phyloP scores from a whole-genome alignment of 2,329 filamentous ascomycete species.

The Cytospora chrysosperma region DNA sequence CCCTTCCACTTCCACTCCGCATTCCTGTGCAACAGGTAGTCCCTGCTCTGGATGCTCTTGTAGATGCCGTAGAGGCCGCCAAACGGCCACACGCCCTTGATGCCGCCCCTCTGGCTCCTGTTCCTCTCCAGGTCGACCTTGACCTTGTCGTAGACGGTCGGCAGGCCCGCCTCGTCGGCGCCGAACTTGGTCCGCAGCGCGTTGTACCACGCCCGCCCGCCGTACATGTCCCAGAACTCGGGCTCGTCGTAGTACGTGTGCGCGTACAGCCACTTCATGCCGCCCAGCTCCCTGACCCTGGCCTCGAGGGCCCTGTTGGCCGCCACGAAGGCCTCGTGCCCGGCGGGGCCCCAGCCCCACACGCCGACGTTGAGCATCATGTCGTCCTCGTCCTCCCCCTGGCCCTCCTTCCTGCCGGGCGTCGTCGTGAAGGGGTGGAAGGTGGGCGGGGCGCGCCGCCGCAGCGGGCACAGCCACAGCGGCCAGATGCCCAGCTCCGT shows the following conservation, averaged over 20 bases:
- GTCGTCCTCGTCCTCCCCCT: slow-evolving; percentile 26
- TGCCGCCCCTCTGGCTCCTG: slow-evolving; percentile 39
- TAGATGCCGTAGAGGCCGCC: slow-evolving; percentile 60
- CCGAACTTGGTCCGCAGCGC: slow-evolving; percentile 60
- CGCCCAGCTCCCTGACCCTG: slow-evolving; percentile 66
- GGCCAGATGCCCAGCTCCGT: slow-evolving; percentile 56
- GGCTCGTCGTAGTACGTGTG: slow-evolving; percentile 78
- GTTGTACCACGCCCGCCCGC: slow-evolving; percentile 59
- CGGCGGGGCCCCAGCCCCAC: slow-evolving; percentile 72
- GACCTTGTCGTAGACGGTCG: slow-evolving; percentile 71
- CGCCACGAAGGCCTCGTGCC: slow-evolving; percentile 58
- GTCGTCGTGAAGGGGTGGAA: slow-evolving; percentile 54
- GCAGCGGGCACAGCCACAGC: slow-evolving; percentile 59
- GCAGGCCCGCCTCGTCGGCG: slow-evolving; percentile 52
- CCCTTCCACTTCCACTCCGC: slow-evolving; percentile 54
- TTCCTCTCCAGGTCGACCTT: slow-evolving; percentile 42
- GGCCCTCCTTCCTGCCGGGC: slow-evolving; percentile 25
- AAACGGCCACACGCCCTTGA: slow-evolving; percentile 53
- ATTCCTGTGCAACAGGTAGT: slow-evolving; percentile 53
- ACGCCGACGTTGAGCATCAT: slow-evolving; percentile 66
- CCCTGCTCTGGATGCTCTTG: slow-evolving; percentile 57
- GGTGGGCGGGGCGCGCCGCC: slow-evolving; percentile 47
- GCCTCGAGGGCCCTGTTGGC: slow-evolving; percentile 71
- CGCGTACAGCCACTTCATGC: slow-evolving; percentile 85
- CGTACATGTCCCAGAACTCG: slow-evolving; percentile 68